Percentiles rank a stretch among this genome's conserved stretches.
Conservation (phyloP, 2,329 filamentous ascomycete species). For the Calonectria montana region DNA sequence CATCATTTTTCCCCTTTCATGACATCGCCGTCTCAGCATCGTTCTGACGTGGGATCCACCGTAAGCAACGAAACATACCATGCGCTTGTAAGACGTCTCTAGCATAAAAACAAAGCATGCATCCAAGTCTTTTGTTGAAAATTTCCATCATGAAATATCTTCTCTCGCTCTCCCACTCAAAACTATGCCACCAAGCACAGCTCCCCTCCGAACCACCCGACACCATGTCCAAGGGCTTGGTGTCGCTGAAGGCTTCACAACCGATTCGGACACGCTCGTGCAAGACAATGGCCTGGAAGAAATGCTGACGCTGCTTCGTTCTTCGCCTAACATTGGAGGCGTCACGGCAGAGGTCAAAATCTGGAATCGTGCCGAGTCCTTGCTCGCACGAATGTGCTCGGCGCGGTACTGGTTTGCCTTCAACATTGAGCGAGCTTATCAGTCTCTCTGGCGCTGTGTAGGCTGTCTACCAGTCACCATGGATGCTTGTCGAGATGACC, state of each 20-base stretch:
- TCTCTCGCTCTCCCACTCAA: neutral
- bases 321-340: conserved; percentile 19
- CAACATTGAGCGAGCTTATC: conserved; percentile 27
- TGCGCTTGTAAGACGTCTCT: neutral
- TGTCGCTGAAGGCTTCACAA: conserved; percentile 6
- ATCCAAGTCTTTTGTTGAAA: neutral
- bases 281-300: conserved; percentile 21
- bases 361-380: conserved; percentile 26
- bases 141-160: neutral
- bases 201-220: neutral
- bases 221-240: neutral
- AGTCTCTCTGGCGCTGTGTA: conserved; percentile 29
- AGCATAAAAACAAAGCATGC: neutral
- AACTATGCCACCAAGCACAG: neutral
- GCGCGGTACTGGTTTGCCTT: conserved; percentile 30
- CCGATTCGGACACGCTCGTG: conserved; percentile 25
- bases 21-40: neutral
- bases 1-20: neutral
- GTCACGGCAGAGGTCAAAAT: conserved; percentile 30
- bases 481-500: conserved; percentile 29
- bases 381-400: conserved; percentile 25
- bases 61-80: neutral
- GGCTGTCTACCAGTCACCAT: conserved; percentile 28
- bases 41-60: neutral
- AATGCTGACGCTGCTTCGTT: conserved; percentile 25